Base-by-base conservation (phyloP, 345 rosid species). In the Hibiscus mutabilis region DNA sequence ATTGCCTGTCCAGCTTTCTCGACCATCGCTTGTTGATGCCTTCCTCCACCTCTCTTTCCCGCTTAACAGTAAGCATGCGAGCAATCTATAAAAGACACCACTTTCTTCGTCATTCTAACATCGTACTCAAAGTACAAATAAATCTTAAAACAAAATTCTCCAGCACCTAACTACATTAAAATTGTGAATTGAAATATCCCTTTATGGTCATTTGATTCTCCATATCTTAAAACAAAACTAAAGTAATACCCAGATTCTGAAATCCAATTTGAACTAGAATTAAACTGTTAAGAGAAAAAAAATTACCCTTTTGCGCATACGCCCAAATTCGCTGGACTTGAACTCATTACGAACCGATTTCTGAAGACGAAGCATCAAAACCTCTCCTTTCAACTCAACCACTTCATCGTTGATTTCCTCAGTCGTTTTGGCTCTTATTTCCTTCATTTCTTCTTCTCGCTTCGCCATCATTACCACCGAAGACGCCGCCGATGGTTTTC, bases 31-130 rank as follows among this genome's bases (percentile, higher is more conserved):
- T 90, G 82, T 79, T 81, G 66, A 94, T 87, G 62, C 98, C 98
- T 76, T 90, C 91, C 75, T 91, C 91, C 0, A 94, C 44, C 84
- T 91, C 98, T 81, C 98, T 88, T 79, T 94, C 98, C 49, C 96
- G 82, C 74, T 76, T 94, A 10, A 94, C 87, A 6, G 98, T 91
- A 73, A 91, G 85, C 87, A 88, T 85, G 29, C 96, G 80, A 31
- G 98, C 96, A 42, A 90, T 79, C 93, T 94, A 78, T 42, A 55
- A 55, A 78, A 55, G 22, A 66, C 15, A 77, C 27, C 42, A 52
- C 49, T 21, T 10, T 51, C 40, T 61, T 27, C 33, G 56, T 79
- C 58, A 72, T 19, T 47, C 19, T 27, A 14, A 49, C 14, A 16
- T 18, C 44, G 0, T 35, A 69, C 42, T 12, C 14, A 37, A 37